phyloP scores from a whole-genome alignment of 139 green algal species.

The Desmodesmus armatus region DNA sequence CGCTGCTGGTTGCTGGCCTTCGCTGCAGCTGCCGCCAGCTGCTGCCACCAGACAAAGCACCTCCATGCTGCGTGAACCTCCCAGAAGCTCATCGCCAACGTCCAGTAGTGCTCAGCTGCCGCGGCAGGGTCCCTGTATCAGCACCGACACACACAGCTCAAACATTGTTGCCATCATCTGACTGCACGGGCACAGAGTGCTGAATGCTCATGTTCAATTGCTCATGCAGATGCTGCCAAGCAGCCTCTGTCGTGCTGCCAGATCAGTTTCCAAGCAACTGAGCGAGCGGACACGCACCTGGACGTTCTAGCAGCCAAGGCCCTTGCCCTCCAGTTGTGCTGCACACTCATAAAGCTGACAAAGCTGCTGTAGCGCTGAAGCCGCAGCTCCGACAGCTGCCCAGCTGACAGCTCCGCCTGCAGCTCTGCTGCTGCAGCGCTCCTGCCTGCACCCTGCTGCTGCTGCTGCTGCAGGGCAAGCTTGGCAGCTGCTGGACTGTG shows the following conservation, averaged over 20 bases:
- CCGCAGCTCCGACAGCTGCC: neutral
- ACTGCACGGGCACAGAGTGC: too few relatives aligned
- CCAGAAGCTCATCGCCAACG: slow-evolving; percentile 36
- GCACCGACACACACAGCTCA: neutral
- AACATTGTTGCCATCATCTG: too few relatives aligned
- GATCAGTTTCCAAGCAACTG: neutral
- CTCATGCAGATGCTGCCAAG: neutral
- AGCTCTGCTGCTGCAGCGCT: neutral
- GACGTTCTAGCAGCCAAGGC: neutral
- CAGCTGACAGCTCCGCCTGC: neutral
- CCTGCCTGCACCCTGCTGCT: neutral
- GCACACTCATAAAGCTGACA: neutral
- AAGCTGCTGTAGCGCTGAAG: slow-evolving; percentile 23
- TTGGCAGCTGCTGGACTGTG: neutral
- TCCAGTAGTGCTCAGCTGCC: slow-evolving; percentile 31
- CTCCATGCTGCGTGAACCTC: slow-evolving; percentile 31
- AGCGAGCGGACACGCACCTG: neutral
- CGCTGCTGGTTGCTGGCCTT: neutral
- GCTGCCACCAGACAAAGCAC: slow-evolving; percentile 21
- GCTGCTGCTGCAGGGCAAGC: neutral
- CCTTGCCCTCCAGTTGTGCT: neutral
- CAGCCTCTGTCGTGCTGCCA: neutral
- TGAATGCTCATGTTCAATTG: neutral
- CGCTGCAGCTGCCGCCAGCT: slow-evolving; percentile 1
- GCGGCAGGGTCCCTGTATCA: slow-evolving; percentile 7